Conservation (phyloP, 2,329 filamentous ascomycete species). For the Clonostachys rosea region DNA sequence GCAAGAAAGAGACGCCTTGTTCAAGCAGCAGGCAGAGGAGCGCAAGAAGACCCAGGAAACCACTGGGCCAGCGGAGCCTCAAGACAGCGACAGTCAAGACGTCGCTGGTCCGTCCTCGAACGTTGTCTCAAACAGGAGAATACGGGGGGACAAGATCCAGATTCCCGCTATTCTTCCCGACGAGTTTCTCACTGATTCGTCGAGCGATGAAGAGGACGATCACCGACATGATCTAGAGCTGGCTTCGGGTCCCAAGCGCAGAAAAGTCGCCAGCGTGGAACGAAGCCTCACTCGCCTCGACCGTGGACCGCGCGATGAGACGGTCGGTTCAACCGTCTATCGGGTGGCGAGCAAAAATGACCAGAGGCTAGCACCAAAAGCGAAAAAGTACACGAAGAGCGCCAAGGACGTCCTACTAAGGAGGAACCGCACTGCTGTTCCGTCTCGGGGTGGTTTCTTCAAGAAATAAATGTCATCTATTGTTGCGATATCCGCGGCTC, state of each 20-base stretch:
- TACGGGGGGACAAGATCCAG: background rate
- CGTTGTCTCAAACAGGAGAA: background rate
- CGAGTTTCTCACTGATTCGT: slow-evolving; percentile 49
- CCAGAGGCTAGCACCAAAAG: slow-evolving; percentile 41
- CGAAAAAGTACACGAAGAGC: slow-evolving; percentile 31
- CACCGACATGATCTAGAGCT: slow-evolving; percentile 14
- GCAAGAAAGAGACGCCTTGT: slow-evolving; percentile 45
- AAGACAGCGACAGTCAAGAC: slow-evolving; percentile 9
- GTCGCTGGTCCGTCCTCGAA: background rate
- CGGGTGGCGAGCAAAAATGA: slow-evolving; percentile 41
- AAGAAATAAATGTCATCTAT: slow-evolving; percentile 5
- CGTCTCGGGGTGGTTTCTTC: slow-evolving; percentile 36
- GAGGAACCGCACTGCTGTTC: slow-evolving; percentile 34
- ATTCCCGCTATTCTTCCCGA: slow-evolving; percentile 31
- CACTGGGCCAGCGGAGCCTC: slow-evolving; percentile 8
- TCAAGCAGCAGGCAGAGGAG: slow-evolving; percentile 50
- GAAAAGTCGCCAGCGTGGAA: slow-evolving; percentile 36
- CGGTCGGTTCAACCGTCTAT: slow-evolving; percentile 49
- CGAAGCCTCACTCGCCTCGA: slow-evolving; percentile 27
- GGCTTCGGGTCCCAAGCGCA: slow-evolving; percentile 24
- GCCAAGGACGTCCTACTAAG: slow-evolving; percentile 38
- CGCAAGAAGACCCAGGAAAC: slow-evolving; percentile 20
- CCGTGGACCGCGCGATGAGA: slow-evolving; percentile 37
- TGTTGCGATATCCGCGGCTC: no score
- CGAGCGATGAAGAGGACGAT: slow-evolving; percentile 32